Evolutionary conservation across 2,329 filamentous ascomycete genomes (phyloP), one percentile per base, ranked within the genome.

Genomic region (Fusarium sororula): DNA sequence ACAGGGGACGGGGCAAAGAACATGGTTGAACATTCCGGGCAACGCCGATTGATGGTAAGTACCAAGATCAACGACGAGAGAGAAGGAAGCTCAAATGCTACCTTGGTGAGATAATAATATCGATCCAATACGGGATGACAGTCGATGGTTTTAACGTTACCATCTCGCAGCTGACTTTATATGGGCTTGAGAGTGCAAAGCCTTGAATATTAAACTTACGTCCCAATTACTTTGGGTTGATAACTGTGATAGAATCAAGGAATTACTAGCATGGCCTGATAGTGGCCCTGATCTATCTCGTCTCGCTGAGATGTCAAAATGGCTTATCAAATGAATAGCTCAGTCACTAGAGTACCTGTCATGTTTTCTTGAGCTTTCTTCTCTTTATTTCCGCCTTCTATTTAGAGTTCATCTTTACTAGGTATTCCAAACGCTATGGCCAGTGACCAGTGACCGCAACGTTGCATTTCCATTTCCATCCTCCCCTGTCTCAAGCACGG

Each of bases 1-100:
- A 56, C 63, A 74, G 58, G 71, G 71, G 59, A 26, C 9, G 26
- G 22, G 53, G 22, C n/a, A 63, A 44, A 53, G 58, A 48, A 42
- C 22, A 41, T 28, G 45, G 35, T 20, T 20, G 32, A 47, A 15
- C n/a, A 44, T 63, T 39, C 24, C 28, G 53, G 47, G 26, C 18
- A 54, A 66, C 26, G 32, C 53, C 47, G 45, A 65, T 51, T 37
- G 11, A 63, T 24, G 55, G 22, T 30, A 51, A 35, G 30, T 24
- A 35, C n/a, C 48, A 56, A 30, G 53, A 38, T 54, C 24, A 32
- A 22, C 9, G 5, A 32, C 32, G 32, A 32, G 32, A 57, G 26
- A 24, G 26, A 24, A 39, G 17, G n/a, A 50, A 15, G 58, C 28
- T 24, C 22, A 30, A 56, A 48, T 48, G 8, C 26, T 67, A 24